A percentile compares a stretch with the other conserved stretches of the same genome.
Conservation (phyloP, 352 stramenopile species). For the Phytophthora macrochlamydospora region DNA sequence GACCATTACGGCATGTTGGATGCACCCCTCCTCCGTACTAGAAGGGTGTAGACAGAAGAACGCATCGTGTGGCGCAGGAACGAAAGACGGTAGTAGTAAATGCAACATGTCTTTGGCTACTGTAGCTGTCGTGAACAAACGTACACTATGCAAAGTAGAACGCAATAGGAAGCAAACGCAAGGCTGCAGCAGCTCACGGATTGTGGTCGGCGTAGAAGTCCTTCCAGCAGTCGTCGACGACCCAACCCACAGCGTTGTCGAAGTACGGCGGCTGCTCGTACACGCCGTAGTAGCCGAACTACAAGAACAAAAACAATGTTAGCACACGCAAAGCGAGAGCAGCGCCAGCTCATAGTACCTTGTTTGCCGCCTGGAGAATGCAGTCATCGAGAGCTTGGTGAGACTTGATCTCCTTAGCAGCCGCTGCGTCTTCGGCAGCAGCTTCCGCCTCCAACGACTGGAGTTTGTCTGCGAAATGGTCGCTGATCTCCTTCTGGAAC, state of each 20-base stretch:
- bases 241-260: conserved; percentile 41
- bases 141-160: too few species aligned
- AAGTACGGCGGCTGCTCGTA: conserved; percentile 46
- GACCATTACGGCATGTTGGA: conserved; percentile 35
- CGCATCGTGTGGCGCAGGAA: too few species aligned
- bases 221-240: conserved; percentile 35
- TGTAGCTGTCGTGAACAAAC: too few species aligned
- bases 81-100: too few species aligned
- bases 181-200: too few species aligned
- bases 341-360: conserved; percentile 26
- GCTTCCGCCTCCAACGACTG: conserved; percentile 27
- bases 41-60: background rate
- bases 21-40: conserved; percentile 10
- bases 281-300: conserved; percentile 57
- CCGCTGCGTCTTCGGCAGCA: conserved; percentile 28
- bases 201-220: too few species aligned
- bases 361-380: conserved; percentile 49
- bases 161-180: too few species aligned
- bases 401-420: conserved; percentile 18
- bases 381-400: conserved; percentile 45
- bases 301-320: conserved; percentile 9
- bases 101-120: too few species aligned
- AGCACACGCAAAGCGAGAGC: conserved; percentile 5
- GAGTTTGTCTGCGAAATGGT: conserved; percentile 34
- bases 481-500: conserved; percentile 40